Conservation (phyloP, 352 stramenopile genomes). For the Globisporangium camurandrum region DNA sequence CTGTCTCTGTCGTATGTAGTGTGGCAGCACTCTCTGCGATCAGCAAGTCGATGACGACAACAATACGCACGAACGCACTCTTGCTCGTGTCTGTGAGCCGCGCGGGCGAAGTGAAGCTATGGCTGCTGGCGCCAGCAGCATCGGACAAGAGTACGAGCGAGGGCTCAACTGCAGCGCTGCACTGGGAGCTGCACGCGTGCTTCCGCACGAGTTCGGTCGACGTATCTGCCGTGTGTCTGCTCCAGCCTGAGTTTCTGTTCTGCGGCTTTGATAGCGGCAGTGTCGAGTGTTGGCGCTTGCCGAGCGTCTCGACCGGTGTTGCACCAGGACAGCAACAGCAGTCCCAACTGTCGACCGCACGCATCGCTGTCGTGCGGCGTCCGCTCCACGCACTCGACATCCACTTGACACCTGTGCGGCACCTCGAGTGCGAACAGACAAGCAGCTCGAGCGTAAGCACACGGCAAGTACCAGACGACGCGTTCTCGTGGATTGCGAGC, state of each 20-base stretch:
- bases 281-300: slow-evolving; percentile 46
- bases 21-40: slow-evolving; percentile 5
- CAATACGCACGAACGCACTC: neutral
- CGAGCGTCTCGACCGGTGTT: slow-evolving; percentile 4
- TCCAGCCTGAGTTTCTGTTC: slow-evolving; percentile 36
- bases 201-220: slow-evolving; percentile 33
- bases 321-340: slow-evolving; percentile 11
- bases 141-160: neutral
- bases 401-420: slow-evolving; percentile 30
- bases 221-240: slow-evolving; percentile 24
- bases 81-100: slow-evolving; percentile 24
- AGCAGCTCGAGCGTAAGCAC: slow-evolving; percentile 7
- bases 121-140: slow-evolving; percentile 10
- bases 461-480: slow-evolving; percentile 13
- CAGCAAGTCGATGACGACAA: neutral
- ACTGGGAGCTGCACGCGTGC: slow-evolving; percentile 34
- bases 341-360: slow-evolving; percentile 8
- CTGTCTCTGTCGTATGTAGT: slow-evolving; percentile 1
- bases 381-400: slow-evolving; percentile 41
- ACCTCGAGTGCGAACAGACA: slow-evolving; percentile 26
- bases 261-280: slow-evolving; percentile 39
- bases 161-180: neutral
- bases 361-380: slow-evolving; percentile 34
- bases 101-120: slow-evolving; percentile 42
- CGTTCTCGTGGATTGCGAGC: slow-evolving; percentile 49